A percentile compares a stretch with the other conserved stretches of the same genome.
Conservation (phyloP, 176 grass and related monocot genomes). For the Lolium rigidum region DNA sequence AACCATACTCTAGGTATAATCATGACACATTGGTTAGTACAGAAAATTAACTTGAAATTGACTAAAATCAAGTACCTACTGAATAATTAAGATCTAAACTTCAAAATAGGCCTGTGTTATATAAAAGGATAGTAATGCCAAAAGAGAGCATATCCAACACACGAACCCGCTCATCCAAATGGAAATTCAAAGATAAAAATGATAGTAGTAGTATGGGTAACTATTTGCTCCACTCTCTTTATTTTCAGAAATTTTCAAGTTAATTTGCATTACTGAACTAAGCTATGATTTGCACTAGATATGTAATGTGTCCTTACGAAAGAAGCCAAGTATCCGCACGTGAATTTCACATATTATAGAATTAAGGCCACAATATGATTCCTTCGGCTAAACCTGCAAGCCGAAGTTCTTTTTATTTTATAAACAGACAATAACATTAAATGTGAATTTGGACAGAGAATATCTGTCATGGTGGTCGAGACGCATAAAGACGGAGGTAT, state of each 20-base stretch:
- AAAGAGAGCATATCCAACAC: background rate
- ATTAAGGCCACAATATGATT: conserved; percentile 19
- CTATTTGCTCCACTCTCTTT: background rate
- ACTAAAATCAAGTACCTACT: background rate
- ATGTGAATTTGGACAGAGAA: background rate
- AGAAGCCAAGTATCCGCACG: conserved; percentile 11
- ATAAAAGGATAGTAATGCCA: conserved; percentile 5
- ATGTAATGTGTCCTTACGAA: background rate
- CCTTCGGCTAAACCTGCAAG: background rate
- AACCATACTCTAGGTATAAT: conserved; percentile 6
- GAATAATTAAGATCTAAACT: conserved; percentile 15
- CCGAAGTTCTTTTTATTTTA: background rate
- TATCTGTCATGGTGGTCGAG: conserved; percentile 20
- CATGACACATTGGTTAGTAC: conserved; percentile 30
- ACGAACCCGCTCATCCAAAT: background rate
- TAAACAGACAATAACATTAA: conserved; percentile 8
- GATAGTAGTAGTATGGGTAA: background rate
- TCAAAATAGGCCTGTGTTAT: background rate
- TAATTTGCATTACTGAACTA: background rate
- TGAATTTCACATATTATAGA: background rate
- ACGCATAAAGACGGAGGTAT: conserved; percentile 33
- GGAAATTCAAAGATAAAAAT: background rate
- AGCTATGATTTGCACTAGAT: conserved; percentile 2
- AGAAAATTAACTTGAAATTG: conserved; percentile 36
- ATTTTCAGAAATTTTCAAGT: background rate